A percentile compares a stretch with the other conserved stretches of the same genome.
These are phyloP conservation scores for Amoebophrya sp. DNA, from an alignment of 169 alveolate species.

Conservation along the genomic window DNA sequence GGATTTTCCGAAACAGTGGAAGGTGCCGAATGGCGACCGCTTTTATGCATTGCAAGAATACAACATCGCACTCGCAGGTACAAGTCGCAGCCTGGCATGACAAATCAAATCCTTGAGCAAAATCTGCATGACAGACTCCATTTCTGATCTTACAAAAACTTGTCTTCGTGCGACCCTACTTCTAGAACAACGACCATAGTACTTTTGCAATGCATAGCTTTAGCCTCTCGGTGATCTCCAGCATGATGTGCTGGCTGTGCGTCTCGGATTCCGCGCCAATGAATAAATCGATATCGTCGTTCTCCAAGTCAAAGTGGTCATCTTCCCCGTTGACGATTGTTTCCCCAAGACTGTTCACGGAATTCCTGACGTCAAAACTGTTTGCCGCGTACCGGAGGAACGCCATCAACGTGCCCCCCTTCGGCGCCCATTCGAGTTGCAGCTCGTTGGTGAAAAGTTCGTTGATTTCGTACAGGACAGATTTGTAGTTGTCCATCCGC, in stretches of 20 bases:
- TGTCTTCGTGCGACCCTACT: too few species aligned
- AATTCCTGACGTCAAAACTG: too few species aligned
- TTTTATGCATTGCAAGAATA: too few species aligned
- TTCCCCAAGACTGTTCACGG: too few species aligned
- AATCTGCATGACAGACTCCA: too few species aligned
- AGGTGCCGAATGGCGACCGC: neutral
- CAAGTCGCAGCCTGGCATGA: too few species aligned
- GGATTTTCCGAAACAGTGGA: neutral
- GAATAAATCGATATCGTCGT: neutral
- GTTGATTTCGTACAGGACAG: neutral
- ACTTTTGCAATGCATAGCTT: too few species aligned
- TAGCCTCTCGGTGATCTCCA: neutral
- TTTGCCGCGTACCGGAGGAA: neutral
- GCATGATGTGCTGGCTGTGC: constrained; percentile 13
- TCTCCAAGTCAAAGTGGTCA: neutral
- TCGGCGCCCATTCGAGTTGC: neutral
- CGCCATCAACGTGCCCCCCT: neutral
- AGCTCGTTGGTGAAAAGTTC: neutral
- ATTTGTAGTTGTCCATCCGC: neutral
- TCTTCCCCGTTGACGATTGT: too few species aligned
- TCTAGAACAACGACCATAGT: too few species aligned
- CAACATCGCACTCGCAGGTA: too few species aligned
- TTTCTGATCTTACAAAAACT: too few species aligned
- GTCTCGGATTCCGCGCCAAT: constrained; percentile 20
- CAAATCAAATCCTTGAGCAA: too few species aligned